Evolutionary conservation across 108 stramenopile species (phyloP), one percentile per base, ranked within the genome.

Genomic region (Nitzschia sp.): DNA sequence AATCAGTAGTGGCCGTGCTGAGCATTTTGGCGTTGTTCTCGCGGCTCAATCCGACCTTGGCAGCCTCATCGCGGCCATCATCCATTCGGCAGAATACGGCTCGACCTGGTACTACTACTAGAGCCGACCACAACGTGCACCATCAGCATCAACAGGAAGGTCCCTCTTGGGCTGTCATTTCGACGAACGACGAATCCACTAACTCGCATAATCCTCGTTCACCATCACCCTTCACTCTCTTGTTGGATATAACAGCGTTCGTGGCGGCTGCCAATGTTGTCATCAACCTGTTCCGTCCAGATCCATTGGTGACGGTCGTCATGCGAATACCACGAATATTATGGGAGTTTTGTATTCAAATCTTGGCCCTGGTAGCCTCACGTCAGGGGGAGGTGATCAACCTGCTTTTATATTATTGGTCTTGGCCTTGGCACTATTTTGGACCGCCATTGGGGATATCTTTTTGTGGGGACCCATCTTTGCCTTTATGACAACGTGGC

Each of bases 381-480:
- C n/a, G n/a, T n/a, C n/a, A n/a, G n/a, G n/a, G n/a, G n/a, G n/a
- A n/a, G n/a, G 4, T 6, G 28, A 58, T 30, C 28, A 26, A 31
- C 31, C 57, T 18, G 31, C 31, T 5, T 58, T 58, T 15, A 13
- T 4, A 18, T 26, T 58, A 4, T 9, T 29, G 4, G 15, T 58
- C 15, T 25, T 29, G 11, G 8, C 31, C 26, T 30, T 58, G 57
- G 5, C 28, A 13, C 24, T 19, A 26, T 13, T 26, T n/a, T n/a
- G n/a, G 28, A 58, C 57, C 57, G 57, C 57, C 19, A 26, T 58
- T 25, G 31, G 27, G 27, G 57, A 58, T 31, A 58, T 58, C 5
- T 58, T 58, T 29, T 3, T 58, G 6, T 58, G 57, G 57, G 57
- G 57, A 9, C 57, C 57, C 57, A 58, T 58, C 18, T 29, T 58